Evolutionary conservation across 805 yeast genomes (phyloP), one percentile per base, ranked within the genome.

Genomic region (Myxozyma sirexii): DNA sequence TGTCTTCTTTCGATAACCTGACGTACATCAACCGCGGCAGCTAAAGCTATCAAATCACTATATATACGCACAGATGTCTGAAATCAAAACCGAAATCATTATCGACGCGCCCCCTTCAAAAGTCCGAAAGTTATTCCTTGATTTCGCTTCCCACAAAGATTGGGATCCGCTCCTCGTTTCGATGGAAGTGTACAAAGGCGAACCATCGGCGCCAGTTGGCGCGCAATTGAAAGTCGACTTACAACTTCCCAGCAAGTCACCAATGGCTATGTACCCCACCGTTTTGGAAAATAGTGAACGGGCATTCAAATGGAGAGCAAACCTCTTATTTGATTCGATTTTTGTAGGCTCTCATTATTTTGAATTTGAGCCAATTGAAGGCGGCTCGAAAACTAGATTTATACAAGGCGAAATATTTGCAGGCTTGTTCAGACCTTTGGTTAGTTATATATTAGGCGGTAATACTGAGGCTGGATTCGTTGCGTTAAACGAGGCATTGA

Each of bases 101-200:
- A 54, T 54, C 43, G 35, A 35, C 42, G 50, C 57, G 1, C 23
- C 50, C 7, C 57, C 57, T 3, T 17, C 37, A 1, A 37, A 24
- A 24, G 57, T 54, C n/a, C 57, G 43, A 19, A 42, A 33, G 4
- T 27, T 29, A 13, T 19, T 54, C n/a, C 51, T 54, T 38, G 57
- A 54, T 21, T 44, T 54, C 21, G 23, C 37, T 15, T 19, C 35
- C 3, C 51, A 54, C 15, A 19, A 31, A 31, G 50, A 44, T 8
- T 54, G 57, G 57, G 17, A 54, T 23, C 51, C 57, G 5, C 33
- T 54, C 5, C 17, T 54, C 15, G 17, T 45, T 10, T 24, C 33
- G 3, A 27, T 41, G 35, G 45, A 54, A 17, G 45, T 44, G 13
- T 45, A 44, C 26, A 35, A 43, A 12, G 51, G 45, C 27, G 57